Evolutionary conservation across 169 alveolate species (phyloP), one percentile per base, ranked within the genome.

Genomic region (Plasmodium gaboni): DNA sequence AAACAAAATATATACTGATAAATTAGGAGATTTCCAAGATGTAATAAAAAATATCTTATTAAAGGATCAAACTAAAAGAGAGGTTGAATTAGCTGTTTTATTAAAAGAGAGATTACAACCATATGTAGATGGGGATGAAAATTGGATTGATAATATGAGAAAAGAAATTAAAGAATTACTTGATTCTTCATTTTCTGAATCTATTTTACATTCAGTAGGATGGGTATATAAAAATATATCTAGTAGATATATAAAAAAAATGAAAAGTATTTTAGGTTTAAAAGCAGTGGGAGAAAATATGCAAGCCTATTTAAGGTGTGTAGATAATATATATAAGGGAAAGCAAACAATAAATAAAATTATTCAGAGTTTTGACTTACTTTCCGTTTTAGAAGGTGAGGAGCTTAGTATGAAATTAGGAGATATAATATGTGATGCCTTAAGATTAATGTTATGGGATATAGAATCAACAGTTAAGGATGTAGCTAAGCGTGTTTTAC

Each of bases 151-250:
- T 0, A 72, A 48, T 69, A 60, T 93, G 87, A 70, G 53, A 19
- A 53, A 32, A 3, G 94, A 93, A 48, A 1, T 86, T 0, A 64
- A 55, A 4, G 63, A 24, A 12, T 13, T 64, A 53, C 32, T 93
- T 44, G 65, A 74, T 19, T 93, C 89, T 0, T 73, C 91, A 0
- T 92, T 87, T 83, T 74, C 93, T 17, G 92, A 89, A 46, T 68
- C 92, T 26, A 46, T 93, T 74, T 89, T 93, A 50, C 89, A 88
- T 55, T 93, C 96, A 4, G 87, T 93, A n/a, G 96, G 96, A 1
- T 93, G 96, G 96, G 88, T 72, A 2, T 93, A 93, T 61, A 93
- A 92, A 57, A 93, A 93, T 86, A 72, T 91, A 10, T 94, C 94
- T 24, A 83, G 89, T 19, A 38, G 78, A 1, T 94, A 50, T 74